Base-by-base conservation (phyloP, 768 basidiomycete species). In the Pulveroboletus ravenelii region DNA sequence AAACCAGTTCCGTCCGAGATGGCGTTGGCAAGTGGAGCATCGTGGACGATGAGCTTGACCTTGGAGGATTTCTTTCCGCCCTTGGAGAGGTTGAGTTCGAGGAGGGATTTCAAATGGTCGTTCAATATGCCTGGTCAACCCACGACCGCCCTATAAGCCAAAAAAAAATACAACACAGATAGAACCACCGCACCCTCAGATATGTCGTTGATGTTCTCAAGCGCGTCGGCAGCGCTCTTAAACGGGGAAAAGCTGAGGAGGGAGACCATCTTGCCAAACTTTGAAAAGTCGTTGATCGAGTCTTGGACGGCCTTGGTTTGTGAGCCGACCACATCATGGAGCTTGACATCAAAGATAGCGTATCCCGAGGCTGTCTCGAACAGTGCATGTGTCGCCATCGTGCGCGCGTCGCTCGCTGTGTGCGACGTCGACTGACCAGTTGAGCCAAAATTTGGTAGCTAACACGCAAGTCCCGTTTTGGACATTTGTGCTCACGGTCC, bases 291-390 rank as follows among this genome's bases (percentile, higher is more conserved):
- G 57, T 78, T 78, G 63, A 97, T 86, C 38, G 90, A 90, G 49
- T 87, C 82, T 71, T 95, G 94, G 37, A 92, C 84, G 31, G 79
- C 78, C 63, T 77, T 75, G 31, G 87, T 82, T 63, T 85, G 83
- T 43, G 89, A 76, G 18, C 85, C 95, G 65, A 97, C 86, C 54
- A 93, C 84, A 71, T 97, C 95, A 45, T 81, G 76, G 42, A 92
- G 80, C 59, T 88, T 88, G 56, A 86, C 84, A 66, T 93, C 81
- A 68, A 96, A 95, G 49, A 96, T 76, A 46, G 91, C 92, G 78
- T 94, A 94, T 46, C 94, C 94, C 25, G 93, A 93, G 49, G 94
- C 84, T 5, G 89, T 85, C 73, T 97, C 94, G 75, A 94, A 94
- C 51, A 97, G 82, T 52, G 89, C 78, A 71, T 97, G 93, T 12